Evolutionary conservation across 129 eudicot species (phyloP), one percentile per base, ranked within the genome.

Genomic region (Mikania micrantha): DNA sequence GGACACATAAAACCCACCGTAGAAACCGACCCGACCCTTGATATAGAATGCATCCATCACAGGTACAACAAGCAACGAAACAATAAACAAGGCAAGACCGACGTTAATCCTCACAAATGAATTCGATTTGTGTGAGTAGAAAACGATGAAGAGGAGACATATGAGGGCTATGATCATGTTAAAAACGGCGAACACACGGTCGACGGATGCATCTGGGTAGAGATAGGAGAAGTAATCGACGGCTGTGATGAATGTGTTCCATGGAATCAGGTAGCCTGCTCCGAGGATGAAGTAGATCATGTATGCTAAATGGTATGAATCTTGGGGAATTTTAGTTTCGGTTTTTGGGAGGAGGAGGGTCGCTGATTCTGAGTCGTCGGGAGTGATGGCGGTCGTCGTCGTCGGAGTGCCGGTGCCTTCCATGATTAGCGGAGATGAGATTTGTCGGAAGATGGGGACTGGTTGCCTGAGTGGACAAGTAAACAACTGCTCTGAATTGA

Each of bases 171-270:
- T 69, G 0, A 86, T 27, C 98, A 85, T 88, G 77, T 88, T 85
- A 0, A 73, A 87, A 34, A 88, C 61, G 8, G 86, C 78, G 73
- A 92, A 92, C 17, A 86, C 80, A 8, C 98, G 96, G 67, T 92
- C 98, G 16, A 88, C 86, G 60, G 87, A 66, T 16, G 76, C 85
- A n/a, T 77, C 78, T 13, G 98, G 98, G 81, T 93, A 93, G 52
- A 93, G 95, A 67, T 80, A 88, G 31, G 82, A 42, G 79, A 93
- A 93, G 85, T 93, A 93, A 67, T 93, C 98, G 71, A 93, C 98
- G 87, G 98, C 98, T 22, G 98, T 93, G 88, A 93, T 88, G 92
- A 88, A 93, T 47, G 96, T 92, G 76, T 93, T 93, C 96, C n/a
- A n/a, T n/a, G n/a, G n/a, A n/a, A n/a, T n/a, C n/a, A n/a, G n/a